Evolutionary conservation across 2,329 filamentous ascomycete genomes (phyloP), one percentile per base, ranked within the genome.

Genomic region (Oidium heveae): DNA sequence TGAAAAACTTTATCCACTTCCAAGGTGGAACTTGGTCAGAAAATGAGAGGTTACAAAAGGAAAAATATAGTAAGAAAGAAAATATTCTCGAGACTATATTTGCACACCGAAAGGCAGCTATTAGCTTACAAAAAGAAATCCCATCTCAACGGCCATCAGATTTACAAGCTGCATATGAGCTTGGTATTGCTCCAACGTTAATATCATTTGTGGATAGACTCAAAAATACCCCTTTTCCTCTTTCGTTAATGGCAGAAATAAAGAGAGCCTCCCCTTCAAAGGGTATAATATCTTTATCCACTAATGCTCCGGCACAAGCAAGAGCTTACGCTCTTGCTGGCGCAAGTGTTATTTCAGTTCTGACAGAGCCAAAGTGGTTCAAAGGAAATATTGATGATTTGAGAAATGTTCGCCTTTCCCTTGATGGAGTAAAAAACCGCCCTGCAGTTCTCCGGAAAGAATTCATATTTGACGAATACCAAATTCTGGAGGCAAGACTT

Each of bases 281-380:
- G 69, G 93, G 91, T 22, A 78, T 93, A 41, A 96, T 98, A 58
- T 86, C 88, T 0, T 74, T 94, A 2, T 79, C 86, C 28, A 84
- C 88, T 22, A 91, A 84, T 62, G 91, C 91, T 10, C 87, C 91
- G 24, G 79, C 82, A 5, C 91, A 98, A 67, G 91, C 93, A 44
- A 80, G 81, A 59, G 86, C 83, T 60, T 98, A 98, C 66, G 91
- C 93, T 10, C 75, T 91, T 53, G 88, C 91, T 7, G 93, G 91
- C 15, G 91, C 91, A 51, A 96, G 89, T 65, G 86, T 94, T 41
- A 98, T 98, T 60, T 96, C 91, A 1, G 91, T 98, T n/a, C 75
- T 98, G 50, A 98, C 91, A 0, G 91, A 98, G 68, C 91, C 93
- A 0, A 84, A 96, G 64, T 98, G 91, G 91, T 98, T 98, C 73